Evolutionary conservation across 2,329 filamentous ascomycete species (phyloP), one percentile per base, ranked within the genome.

Genomic region (Stachybotrys echinatus): DNA sequence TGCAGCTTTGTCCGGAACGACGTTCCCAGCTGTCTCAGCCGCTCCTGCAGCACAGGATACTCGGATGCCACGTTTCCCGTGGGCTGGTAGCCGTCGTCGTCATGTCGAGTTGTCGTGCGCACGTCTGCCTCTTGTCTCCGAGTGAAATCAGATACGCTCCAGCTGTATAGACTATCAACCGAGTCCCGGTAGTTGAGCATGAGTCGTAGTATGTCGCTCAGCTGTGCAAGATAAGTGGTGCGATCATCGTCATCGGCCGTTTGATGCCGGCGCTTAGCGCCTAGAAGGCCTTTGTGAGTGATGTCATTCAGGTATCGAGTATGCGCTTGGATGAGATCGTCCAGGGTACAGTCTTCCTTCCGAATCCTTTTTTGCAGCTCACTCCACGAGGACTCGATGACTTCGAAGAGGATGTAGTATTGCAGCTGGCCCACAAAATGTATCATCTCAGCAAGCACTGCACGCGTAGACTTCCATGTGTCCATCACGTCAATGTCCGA

Each of bases 401-500:
- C 94, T 68, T 99, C 94, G 63, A 97, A 99, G 10, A 99, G 78
- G 58, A 99, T 96, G 67, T 99, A 99, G 73, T 97, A 96, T 68
- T 99, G 94, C 14, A 99, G 79, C 69, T 99, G 94, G 55, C 90
- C 90, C 62, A 97, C 86, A 63, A 99, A 97, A 67, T 99, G 95
- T 17, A 97, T 89, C 94, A 99, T 99, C 69, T 99, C 95, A 12
- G 92, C 92, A 37, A 97, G 84, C 18, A 86, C 85, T 51, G 92
- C 94, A 50, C 92, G 81, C 5, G 92, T 95, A 14, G 80, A 84
- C 65, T 96, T 96, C 94, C 94, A 99, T 48, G 92, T 88, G 52
- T 84, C 75, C 23, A 81, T 81, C 21, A 95, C 83, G 53, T 81
- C 80, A 3, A 72, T 65, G 46, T 90, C 85, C 4, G 88, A 80